phyloP scores from a whole-genome alignment of 2,329 filamentous ascomycete genomes.

The Cyphellophora attinorum region DNA sequence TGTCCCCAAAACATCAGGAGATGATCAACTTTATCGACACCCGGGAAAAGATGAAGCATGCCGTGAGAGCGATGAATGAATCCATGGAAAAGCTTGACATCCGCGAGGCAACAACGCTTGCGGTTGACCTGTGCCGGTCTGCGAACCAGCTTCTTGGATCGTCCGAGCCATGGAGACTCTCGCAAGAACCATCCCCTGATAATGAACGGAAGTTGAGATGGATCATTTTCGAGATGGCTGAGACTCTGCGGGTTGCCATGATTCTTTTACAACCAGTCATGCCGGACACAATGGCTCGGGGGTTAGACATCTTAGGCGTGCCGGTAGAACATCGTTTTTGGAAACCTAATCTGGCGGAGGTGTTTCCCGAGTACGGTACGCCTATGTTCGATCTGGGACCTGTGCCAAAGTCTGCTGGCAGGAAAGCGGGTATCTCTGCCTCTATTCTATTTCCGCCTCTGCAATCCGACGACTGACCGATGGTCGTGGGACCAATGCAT shows the following conservation, averaged over 20 bases:
- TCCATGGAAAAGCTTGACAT: not conserved
- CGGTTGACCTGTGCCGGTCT: too few species aligned
- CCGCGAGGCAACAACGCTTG: slow-evolving; percentile 1
- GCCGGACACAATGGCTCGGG: slow-evolving; percentile 60
- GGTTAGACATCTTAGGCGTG: slow-evolving; percentile 75
- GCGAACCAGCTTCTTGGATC: too few species aligned
- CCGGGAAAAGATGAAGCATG: too few species aligned
- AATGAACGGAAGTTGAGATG: too few species aligned
- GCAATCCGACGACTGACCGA: not conserved
- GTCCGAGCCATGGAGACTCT: too few species aligned
- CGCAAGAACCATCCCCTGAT: too few species aligned
- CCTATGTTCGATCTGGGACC: not conserved
- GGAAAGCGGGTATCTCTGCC: not conserved
- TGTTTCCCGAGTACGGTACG: not conserved
- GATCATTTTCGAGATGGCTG: slow-evolving; percentile 61
- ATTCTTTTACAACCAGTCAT: slow-evolving; percentile 90
- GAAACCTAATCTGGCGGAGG: not conserved
- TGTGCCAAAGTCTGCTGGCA: too few species aligned
- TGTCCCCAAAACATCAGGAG: too few species aligned
- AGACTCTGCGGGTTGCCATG: slow-evolving; percentile 67
- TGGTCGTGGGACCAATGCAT: too few species aligned
- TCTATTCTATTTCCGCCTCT: slow-evolving; percentile 1
- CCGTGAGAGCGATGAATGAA: too few species aligned
- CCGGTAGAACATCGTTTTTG: not conserved
- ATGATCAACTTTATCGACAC: too few species aligned